Conservation (phyloP, 768 basidiomycete genomes). For the Hygrophorus russula region DNA sequence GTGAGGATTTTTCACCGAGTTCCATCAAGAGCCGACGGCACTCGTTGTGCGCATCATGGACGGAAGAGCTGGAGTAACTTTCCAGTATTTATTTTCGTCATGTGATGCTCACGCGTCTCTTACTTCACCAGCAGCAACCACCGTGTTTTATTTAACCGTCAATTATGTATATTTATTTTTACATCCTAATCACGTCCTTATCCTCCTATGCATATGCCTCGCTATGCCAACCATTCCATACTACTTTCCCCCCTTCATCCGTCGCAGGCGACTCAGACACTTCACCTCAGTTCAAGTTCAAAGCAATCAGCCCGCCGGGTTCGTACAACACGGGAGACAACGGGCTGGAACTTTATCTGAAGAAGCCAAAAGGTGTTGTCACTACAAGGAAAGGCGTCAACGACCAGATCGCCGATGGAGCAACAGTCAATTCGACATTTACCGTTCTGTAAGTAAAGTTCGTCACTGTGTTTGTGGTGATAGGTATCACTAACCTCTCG, state of each 20-base stretch:
- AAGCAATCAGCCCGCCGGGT: constrained; percentile 17
- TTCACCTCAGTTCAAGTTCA: constrained; percentile 12
- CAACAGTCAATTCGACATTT: constrained; percentile 31
- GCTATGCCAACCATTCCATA: constrained; percentile 16
- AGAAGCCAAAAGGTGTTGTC: constrained; percentile 19
- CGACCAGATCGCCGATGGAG: constrained; percentile 23
- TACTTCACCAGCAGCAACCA: too few species aligned
- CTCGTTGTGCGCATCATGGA: constrained; percentile 49
- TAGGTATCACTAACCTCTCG: too few species aligned
- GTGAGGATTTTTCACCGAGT: constrained; percentile 58
- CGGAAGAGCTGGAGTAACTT: constrained; percentile 62
- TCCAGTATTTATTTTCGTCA: constrained; percentile 14
- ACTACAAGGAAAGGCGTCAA: constrained; percentile 21
- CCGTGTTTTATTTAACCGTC: too few species aligned
- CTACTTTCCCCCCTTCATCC: constrained; percentile 13
- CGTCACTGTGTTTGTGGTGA: not conserved
- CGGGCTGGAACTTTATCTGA: constrained; percentile 22
- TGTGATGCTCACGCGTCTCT: too few species aligned
- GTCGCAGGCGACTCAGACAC: constrained; percentile 5
- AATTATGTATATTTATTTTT: not conserved
- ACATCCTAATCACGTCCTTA: not conserved
- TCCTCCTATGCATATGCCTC: not conserved
- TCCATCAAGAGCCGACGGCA: constrained; percentile 63
- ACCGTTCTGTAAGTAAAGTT: constrained; percentile 16
- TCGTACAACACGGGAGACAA: constrained; percentile 16